Evolutionary conservation across 2,329 filamentous ascomycete species (phyloP), one percentile per base, ranked within the genome.

Genomic region (Fusarium sp.): DNA sequence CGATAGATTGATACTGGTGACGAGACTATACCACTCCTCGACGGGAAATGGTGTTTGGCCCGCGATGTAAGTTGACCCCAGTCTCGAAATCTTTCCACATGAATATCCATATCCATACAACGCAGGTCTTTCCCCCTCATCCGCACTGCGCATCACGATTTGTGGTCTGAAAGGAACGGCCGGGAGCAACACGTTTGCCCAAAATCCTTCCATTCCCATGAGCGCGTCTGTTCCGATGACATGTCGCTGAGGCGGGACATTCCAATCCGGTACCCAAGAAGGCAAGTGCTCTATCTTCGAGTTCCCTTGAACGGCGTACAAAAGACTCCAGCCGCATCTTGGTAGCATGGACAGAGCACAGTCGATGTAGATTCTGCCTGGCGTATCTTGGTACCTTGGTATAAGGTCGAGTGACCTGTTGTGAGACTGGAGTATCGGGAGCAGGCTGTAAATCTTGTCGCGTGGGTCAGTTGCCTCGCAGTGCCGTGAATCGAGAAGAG

Each of bases 151-250:
- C n/a, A 24, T 28, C 10, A 35, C 6, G 5, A 54, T 2, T 22
- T 30, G 45, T 1, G 45, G 45, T 15, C 15, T 54, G 2, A 16
- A 3, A 3, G 33, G 7, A 5, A 35, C 6, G 2, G 5, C 30
- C 18, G 1, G 14, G 7, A 2, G 14, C 8, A 18, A 9, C 5
- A 6, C 5, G 0, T 22, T 14, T 9, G 0, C 33, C 56, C 35
- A 59, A 22, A 50, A 41, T 4, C 10, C 38, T 1, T 1, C 38
- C 13, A 16, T 39, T 9, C 22, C 35, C 10, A 39, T 12, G 7
- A 6, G 2, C 3, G 14, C 20, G n/a, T 15, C 35, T 26, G 44
- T 6, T 1, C 14, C 44, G 24, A 61, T 31, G 4, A 55, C 4
- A 15, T 44, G 9, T 12, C 58, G 24, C 16, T n/a, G 24, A 16